Percentiles rank a stretch among this genome's conserved stretches.
phyloP scores from a whole-genome alignment of 164 flowering plant species.

The Echeveria elegans region DNA sequence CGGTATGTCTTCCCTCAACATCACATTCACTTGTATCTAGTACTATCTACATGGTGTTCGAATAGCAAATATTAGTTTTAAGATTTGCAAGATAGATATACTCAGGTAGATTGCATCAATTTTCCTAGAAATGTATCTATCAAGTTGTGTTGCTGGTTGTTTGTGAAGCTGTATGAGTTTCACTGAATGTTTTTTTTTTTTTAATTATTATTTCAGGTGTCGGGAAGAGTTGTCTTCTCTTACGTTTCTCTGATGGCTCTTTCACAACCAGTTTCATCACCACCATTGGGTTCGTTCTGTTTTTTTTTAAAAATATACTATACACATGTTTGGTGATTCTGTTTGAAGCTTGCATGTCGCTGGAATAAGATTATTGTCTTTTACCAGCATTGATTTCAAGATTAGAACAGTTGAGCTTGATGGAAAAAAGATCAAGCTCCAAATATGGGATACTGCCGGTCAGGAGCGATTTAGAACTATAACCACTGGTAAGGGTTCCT shows the following conservation, averaged over 20 bases:
- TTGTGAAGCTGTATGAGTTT: too few species aligned
- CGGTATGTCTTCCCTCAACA: not conserved
- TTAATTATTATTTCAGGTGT: not conserved
- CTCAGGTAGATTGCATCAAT: not conserved
- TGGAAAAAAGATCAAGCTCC: slow-evolving; percentile 1
- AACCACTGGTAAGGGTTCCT: not conserved
- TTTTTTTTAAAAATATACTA: not conserved
- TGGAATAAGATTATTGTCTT: not conserved
- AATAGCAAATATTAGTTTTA: too few species aligned
- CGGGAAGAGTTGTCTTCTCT: slow-evolving; percentile 8
- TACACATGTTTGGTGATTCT: not conserved
- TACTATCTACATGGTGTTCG: too few species aligned
- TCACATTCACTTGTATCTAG: not conserved
- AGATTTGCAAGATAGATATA: too few species aligned
- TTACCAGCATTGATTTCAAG: slow-evolving; percentile 3
- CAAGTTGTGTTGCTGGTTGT: not conserved
- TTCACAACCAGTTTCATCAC: not conserved
- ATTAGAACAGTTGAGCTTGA: slow-evolving; percentile 6
- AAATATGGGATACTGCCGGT: slow-evolving; percentile 1
- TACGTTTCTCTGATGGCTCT: slow-evolving; percentile 2
- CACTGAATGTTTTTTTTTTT: too few species aligned
- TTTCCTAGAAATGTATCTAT: not conserved
- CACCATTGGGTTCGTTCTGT: not conserved
- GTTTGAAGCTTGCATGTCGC: not conserved
- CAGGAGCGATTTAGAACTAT: slow-evolving; percentile 5